A percentile compares a stretch with the other conserved stretches of the same genome.
These are phyloP conservation scores for Atkinsonella hypoxylon DNA, from an alignment of 2,329 filamentous ascomycete species.

Conservation along the genomic window DNA sequence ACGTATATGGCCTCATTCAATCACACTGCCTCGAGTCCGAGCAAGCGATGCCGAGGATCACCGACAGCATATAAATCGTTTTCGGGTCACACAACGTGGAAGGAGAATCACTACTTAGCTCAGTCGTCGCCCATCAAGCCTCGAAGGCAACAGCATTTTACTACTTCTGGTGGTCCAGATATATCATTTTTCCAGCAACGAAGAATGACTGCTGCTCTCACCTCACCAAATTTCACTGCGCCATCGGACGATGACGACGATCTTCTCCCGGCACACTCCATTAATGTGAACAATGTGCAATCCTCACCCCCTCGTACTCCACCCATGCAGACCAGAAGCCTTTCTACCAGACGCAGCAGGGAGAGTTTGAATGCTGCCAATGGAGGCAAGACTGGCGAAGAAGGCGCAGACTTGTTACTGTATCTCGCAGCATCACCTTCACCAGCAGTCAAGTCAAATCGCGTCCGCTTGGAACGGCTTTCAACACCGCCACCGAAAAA, in stretches of 20 bases:
- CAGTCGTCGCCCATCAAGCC: slow-evolving; percentile 81
- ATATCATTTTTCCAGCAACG: slow-evolving; percentile 68
- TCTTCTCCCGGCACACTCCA: slow-evolving; percentile 65
- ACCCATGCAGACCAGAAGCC: slow-evolving; percentile 47
- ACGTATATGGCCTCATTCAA: slow-evolving; percentile 50
- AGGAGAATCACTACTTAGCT: slow-evolving; percentile 60
- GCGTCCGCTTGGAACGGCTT: slow-evolving; percentile 49
- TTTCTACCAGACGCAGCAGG: slow-evolving; percentile 34
- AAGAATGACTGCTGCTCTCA: slow-evolving; percentile 52
- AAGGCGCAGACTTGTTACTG: slow-evolving; percentile 68
- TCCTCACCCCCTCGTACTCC: slow-evolving; percentile 83
- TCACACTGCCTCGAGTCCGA: slow-evolving; percentile 40
- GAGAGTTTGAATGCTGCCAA: slow-evolving; percentile 31
- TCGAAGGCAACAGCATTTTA: slow-evolving; percentile 62
- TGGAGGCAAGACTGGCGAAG: slow-evolving; percentile 53
- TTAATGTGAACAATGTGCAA: slow-evolving; percentile 48
- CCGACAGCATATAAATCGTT: slow-evolving; percentile 49
- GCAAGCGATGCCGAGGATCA: slow-evolving; percentile 57
- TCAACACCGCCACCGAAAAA: slow-evolving; percentile 66
- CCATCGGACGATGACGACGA: slow-evolving; percentile 73
- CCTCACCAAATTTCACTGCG: slow-evolving; percentile 48
- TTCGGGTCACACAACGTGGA: slow-evolving; percentile 54
- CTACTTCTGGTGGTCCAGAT: slow-evolving; percentile 56
- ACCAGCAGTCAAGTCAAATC: slow-evolving; percentile 49
- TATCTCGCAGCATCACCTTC: slow-evolving; percentile 89